These are phyloP conservation scores for Oropetium thomaeum DNA, from an alignment of 176 grass and related monocot species.

Conservation along the genomic window DNA sequence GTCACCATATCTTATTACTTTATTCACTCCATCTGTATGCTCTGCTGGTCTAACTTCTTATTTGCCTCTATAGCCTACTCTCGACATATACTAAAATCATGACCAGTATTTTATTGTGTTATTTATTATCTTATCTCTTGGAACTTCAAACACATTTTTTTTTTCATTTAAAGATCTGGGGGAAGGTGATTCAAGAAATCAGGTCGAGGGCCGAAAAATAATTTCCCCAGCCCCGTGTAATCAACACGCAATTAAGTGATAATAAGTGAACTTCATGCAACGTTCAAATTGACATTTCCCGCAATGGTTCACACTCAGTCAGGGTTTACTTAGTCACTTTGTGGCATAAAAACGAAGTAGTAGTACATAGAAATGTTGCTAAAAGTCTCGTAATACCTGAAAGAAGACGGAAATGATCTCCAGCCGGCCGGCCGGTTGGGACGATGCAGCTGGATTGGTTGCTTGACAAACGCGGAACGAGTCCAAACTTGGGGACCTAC, in stretches of 20 bases:
- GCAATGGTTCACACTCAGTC: background rate
- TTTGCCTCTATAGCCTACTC: too few species aligned
- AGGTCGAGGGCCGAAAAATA: background rate
- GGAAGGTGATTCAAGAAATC: background rate
- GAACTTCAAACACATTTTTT: too few species aligned
- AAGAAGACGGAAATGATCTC: slow-evolving; percentile 6
- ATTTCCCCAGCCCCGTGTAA: too few species aligned
- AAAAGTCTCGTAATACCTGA: slow-evolving; percentile 6
- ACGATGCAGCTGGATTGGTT: slow-evolving; percentile 17
- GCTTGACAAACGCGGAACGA: slow-evolving; percentile 20
- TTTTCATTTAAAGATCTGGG: too few species aligned
- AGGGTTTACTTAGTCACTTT: background rate
- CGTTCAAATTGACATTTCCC: background rate
- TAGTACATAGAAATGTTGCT: background rate
- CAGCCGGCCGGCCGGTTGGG: background rate
- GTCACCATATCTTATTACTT: background rate
- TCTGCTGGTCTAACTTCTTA: too few species aligned
- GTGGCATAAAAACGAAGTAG: background rate
- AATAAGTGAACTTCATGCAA: background rate
- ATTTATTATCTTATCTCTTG: too few species aligned
- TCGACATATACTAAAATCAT: too few species aligned
- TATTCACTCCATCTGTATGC: too few species aligned
- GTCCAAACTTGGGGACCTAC: slow-evolving; percentile 5
- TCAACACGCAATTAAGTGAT: too few species aligned
- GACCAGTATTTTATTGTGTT: too few species aligned